Evolutionary conservation across 2,329 filamentous ascomycete genomes (phyloP).

Genomic region (Trichoderma harzianum): DNA sequence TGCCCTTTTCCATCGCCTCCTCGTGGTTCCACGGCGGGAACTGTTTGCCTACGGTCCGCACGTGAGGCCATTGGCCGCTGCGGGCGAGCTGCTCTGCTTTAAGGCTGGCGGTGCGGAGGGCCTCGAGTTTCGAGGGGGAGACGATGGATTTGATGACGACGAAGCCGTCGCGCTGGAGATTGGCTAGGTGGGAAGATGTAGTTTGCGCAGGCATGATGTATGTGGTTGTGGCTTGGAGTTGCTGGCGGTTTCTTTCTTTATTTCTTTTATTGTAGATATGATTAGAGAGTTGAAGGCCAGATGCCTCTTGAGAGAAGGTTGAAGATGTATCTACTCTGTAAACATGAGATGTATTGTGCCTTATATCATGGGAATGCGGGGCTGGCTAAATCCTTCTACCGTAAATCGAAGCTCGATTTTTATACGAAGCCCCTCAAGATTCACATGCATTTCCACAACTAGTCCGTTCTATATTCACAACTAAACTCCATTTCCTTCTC

Average conservation of each 20-base stretch:
- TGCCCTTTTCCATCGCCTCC: constrained; percentile 52
- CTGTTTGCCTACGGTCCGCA: constrained; percentile 83
- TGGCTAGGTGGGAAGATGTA: constrained; percentile 29
- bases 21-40: constrained; percentile 79
- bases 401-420: background rate
- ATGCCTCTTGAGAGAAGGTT: background rate
- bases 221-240: background rate
- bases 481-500: background rate
- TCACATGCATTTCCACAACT: background rate
- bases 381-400: background rate
- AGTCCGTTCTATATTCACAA: background rate
- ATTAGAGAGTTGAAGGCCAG: background rate
- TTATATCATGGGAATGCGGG: background rate
- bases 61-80: constrained; percentile 71
- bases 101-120: constrained; percentile 58
- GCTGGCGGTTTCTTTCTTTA: background rate
- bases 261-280: background rate
- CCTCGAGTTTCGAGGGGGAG: constrained; percentile 48
- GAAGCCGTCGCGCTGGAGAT: constrained; percentile 70
- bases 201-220: constrained; percentile 22
- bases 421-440: background rate
- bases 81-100: constrained; percentile 60
- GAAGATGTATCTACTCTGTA: background rate
- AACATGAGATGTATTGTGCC: background rate
- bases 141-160: constrained; percentile 68